Evolutionary conservation across 169 alveolate genomes (phyloP).

Genomic region (Babesia microti): DNA sequence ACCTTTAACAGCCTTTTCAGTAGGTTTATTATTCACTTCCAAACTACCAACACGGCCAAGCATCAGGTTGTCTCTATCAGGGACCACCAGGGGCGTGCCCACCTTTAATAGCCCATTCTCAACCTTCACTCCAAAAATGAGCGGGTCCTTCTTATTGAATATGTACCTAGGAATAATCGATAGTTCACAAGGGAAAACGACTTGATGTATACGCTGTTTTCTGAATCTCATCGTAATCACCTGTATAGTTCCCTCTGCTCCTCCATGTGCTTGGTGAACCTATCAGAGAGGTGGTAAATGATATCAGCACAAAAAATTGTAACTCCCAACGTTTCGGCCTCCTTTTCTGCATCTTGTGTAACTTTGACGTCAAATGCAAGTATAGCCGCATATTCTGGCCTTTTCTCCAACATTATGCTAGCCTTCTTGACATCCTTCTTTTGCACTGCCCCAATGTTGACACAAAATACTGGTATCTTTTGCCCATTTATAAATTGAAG

Average conservation of each 20-base stretch:
- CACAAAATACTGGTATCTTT: slow-evolving; percentile 91
- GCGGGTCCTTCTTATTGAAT: slow-evolving; percentile 91
- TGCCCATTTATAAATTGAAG: slow-evolving; percentile 84
- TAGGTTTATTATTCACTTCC: slow-evolving; percentile 84
- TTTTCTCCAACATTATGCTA: slow-evolving; percentile 80
- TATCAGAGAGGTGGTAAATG: slow-evolving; percentile 95
- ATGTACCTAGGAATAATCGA: slow-evolving; percentile 84
- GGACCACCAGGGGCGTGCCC: slow-evolving; percentile 89
- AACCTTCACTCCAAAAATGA: slow-evolving; percentile 89
- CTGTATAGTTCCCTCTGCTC: slow-evolving; percentile 80
- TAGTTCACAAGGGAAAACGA: slow-evolving; percentile 91
- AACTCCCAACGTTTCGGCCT: slow-evolving; percentile 90
- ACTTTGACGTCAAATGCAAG: slow-evolving; percentile 97
- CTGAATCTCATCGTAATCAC: slow-evolving; percentile 40
- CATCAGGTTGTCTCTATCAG: slow-evolving; percentile 75
- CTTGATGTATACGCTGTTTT: slow-evolving; percentile 53
- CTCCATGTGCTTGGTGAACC: slow-evolving; percentile 83
- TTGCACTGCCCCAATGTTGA: slow-evolving; percentile 96
- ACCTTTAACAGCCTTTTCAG: slow-evolving; percentile 81
- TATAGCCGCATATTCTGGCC: slow-evolving; percentile 90
- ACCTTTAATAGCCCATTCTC: slow-evolving; percentile 83
- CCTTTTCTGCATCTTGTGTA: slow-evolving; percentile 90
- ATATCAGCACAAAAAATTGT: slow-evolving; percentile 93
- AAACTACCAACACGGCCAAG: slow-evolving; percentile 91
- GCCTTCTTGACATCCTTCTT: slow-evolving; percentile 96